phyloP scores from a whole-genome alignment of 306 rosid genomes.

The Lotus japonicus region DNA sequence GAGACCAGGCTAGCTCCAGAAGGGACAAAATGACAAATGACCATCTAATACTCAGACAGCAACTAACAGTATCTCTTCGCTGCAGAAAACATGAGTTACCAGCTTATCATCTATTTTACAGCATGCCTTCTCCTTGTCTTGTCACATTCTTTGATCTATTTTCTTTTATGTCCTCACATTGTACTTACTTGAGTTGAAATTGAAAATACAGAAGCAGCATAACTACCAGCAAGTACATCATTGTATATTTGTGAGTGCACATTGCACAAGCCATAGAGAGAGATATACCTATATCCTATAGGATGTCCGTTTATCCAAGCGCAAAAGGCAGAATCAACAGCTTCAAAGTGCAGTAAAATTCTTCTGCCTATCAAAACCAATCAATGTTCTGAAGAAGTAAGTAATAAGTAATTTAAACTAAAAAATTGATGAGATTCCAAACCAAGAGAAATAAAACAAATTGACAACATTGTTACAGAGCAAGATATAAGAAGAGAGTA shows the following conservation, averaged over 20 bases:
- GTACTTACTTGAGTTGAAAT: background rate
- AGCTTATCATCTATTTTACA: background rate
- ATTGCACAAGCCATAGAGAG: background rate
- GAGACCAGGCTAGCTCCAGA: background rate
- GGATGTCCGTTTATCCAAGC: slow-evolving; percentile 87
- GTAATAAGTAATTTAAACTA: background rate
- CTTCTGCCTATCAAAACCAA: slow-evolving; percentile 68
- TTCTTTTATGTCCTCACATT: background rate
- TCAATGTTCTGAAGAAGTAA: background rate
- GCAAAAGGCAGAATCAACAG: slow-evolving; percentile 93
- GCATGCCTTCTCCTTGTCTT: background rate
- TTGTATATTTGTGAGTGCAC: background rate
- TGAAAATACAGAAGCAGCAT: background rate
- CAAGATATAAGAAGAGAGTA: too few relatives aligned
- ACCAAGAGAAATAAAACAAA: background rate
- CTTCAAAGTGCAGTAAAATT: slow-evolving; percentile 90
- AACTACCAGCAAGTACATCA: background rate
- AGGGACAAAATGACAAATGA: background rate
- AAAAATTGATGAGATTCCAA: background rate
- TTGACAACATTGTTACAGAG: background rate
- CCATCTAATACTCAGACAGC: background rate
- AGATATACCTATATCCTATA: slow-evolving; percentile 73
- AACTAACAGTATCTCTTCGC: background rate
- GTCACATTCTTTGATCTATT: background rate
- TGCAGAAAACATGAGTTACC: background rate